Evolutionary conservation across 306 rosid genomes (phyloP).

Genomic region (Amphicarpaea edgeworthii): DNA sequence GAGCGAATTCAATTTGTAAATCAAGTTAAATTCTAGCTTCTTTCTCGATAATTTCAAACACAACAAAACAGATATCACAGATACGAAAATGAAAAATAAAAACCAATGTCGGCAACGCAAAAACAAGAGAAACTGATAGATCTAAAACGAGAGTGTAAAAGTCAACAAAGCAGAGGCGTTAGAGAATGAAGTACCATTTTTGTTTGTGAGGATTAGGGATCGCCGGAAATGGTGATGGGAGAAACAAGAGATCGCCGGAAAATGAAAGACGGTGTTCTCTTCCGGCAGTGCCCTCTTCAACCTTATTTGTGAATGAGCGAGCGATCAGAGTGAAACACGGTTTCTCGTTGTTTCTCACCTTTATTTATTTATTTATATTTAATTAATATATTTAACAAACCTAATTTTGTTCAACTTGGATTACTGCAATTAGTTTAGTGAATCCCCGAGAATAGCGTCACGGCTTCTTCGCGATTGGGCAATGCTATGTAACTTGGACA

Average conservation of each 20-base stretch:
- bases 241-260: conserved; percentile 52
- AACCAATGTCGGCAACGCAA: neutral
- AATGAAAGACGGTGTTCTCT: conserved; percentile 27
- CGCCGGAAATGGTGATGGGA: conserved; percentile 29
- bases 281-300: conserved; percentile 51
- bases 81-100: neutral
- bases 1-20: neutral
- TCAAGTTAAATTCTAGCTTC: neutral
- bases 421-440: neutral
- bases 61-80: neutral
- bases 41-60: neutral
- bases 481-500: neutral
- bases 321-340: conserved; percentile 23
- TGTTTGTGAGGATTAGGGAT: conserved; percentile 17
- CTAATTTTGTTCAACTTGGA: neutral
- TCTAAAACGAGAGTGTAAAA: conserved; percentile 30
- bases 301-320: conserved; percentile 37
- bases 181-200: conserved; percentile 44
- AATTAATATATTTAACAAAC: neutral
- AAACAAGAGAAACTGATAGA: neutral
- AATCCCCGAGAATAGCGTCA: conserved; percentile 50
- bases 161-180: neutral
- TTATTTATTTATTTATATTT: conserved; percentile 6
- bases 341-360: neutral
- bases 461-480: conserved; percentile 50